Evolutionary conservation across 129 eudicot genomes (phyloP), one percentile per base, ranked within the genome.

Genomic region (Helichrysum umbraculigerum): DNA sequence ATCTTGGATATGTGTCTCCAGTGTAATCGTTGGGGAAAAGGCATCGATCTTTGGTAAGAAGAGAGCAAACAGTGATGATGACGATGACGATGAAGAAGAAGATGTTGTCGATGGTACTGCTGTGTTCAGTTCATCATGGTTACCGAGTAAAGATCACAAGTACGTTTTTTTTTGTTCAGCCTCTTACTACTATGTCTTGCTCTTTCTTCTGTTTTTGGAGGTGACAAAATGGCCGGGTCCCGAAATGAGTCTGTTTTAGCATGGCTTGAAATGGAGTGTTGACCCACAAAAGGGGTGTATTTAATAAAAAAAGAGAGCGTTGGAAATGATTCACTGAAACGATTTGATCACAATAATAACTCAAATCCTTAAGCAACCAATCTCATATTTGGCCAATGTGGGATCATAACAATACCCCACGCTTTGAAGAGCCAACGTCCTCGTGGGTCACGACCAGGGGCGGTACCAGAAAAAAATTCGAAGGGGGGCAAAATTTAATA

Each of bases 11-110:
- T 5, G 5, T 80, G 3, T 90, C 69, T 82, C 47, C 85, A 94
- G 98, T 82, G 75, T 94, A 71, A 83, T 85, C 52, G 91, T 91
- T 71, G 96, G 98, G 30, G 96, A 88, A 71, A 64, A 79, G 37
- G 69, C 87, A 21, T 76, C 98, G 61, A 77, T 82, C 57, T 93
- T 87, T 63, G 88, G 90, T 56, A 81, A 78, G 77, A 83, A 86
- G 80, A 65, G 69, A 62, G 57, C 78, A 22, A 72, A 50, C 3
- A 79, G 78, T 32, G 92, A 84, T 60, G 70, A 79, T 0, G 81
- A 79, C 4, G 81, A 86, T 25, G 87, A 87, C 6, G 86, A 83
- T 0, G 87, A 86, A 1, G 83, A 79, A 4, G 84, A 79, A 47
- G 79, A 61, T 54, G 47, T 57, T 30, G 82, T 65, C 47, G 81